Evolutionary conservation across 805 yeast species (phyloP).

Genomic region (Candida sanyiensis): DNA sequence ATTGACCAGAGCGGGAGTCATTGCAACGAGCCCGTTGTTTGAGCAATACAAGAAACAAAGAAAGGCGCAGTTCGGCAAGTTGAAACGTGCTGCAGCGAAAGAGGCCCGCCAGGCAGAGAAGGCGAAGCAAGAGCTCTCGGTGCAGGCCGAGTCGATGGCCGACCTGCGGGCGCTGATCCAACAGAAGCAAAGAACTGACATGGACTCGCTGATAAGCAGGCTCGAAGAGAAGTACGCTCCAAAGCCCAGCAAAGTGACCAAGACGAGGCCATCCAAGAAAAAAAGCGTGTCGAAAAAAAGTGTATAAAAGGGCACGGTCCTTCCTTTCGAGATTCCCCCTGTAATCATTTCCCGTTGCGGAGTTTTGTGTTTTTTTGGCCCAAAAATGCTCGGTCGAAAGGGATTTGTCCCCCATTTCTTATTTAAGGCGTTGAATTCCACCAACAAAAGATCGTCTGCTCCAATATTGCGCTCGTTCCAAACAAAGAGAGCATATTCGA

Average conservation of each 20-base stretch:
- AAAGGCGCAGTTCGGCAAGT: slow-evolving; percentile 40
- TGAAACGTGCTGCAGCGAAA: slow-evolving; percentile 46
- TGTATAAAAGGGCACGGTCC: slow-evolving; percentile 12
- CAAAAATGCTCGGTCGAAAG: slow-evolving; percentile 14
- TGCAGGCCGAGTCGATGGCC: slow-evolving; percentile 29
- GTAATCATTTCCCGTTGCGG: too few species aligned
- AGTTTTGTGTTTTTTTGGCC: neutral
- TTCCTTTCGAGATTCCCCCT: too few species aligned
- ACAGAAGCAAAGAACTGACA: slow-evolving; percentile 36
- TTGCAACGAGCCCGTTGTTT: slow-evolving; percentile 41
- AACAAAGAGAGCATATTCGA: neutral
- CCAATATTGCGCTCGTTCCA: neutral
- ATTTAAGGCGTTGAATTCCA: slow-evolving; percentile 1
- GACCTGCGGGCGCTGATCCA: slow-evolving; percentile 47
- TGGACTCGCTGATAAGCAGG: slow-evolving; percentile 41
- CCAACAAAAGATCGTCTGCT: neutral
- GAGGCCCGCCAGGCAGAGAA: slow-evolving; percentile 62
- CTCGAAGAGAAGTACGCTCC: slow-evolving; percentile 45
- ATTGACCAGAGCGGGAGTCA: slow-evolving; percentile 34
- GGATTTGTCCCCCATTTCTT: slow-evolving; percentile 1
- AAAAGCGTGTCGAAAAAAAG: slow-evolving; percentile 39
- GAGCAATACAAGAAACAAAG: slow-evolving; percentile 46
- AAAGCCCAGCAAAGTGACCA: slow-evolving; percentile 28
- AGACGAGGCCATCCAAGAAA: slow-evolving; percentile 40
- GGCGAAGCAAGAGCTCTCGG: slow-evolving; percentile 33